Evolutionary conservation across 192 early-diverging fungal species (phyloP).

Genomic region (Funneliformis mosseae): DNA sequence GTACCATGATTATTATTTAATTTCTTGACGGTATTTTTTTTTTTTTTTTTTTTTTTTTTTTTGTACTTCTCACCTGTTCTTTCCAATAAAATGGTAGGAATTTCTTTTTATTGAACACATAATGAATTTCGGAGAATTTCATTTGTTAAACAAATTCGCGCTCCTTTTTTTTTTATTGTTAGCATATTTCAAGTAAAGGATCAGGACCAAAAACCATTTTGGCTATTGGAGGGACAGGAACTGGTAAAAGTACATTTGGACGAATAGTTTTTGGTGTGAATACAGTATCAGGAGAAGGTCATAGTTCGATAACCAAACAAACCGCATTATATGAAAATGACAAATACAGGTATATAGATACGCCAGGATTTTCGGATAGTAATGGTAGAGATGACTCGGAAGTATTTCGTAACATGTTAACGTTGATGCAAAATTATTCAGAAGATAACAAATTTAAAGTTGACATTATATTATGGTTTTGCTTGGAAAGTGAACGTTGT

Average conservation of each 20-base stretch:
- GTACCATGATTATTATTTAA: no score
- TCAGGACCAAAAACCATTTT: not conserved
- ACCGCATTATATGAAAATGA: not conserved
- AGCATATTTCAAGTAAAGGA: not conserved
- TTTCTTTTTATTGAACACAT: no score
- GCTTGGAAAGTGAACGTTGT: conserved; percentile 8
- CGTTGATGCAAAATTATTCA: conserved; percentile 3
- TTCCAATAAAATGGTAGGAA: no score
- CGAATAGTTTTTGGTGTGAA: not conserved
- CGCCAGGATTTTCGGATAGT: conserved; percentile 1
- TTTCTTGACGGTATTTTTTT: no score
- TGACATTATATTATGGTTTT: conserved; percentile 15
- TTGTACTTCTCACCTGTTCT: no score
- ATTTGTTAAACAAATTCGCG: no score
- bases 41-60: no score
- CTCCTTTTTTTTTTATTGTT: not conserved
- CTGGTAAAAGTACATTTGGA: conserved; percentile 5
- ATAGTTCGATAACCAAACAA: not conserved
- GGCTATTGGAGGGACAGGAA: conserved; percentile 2
- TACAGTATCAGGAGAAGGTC: not conserved
- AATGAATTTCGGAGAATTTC: no score
- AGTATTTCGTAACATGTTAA: not conserved
- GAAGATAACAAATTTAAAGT: conserved; percentile 1
- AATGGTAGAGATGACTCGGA: not conserved
- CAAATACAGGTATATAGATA: not conserved